A percentile compares a stretch with the other conserved stretches of the same genome.
phyloP scores from a whole-genome alignment of 345 rosid species.

The Hibiscus tridactylites region DNA sequence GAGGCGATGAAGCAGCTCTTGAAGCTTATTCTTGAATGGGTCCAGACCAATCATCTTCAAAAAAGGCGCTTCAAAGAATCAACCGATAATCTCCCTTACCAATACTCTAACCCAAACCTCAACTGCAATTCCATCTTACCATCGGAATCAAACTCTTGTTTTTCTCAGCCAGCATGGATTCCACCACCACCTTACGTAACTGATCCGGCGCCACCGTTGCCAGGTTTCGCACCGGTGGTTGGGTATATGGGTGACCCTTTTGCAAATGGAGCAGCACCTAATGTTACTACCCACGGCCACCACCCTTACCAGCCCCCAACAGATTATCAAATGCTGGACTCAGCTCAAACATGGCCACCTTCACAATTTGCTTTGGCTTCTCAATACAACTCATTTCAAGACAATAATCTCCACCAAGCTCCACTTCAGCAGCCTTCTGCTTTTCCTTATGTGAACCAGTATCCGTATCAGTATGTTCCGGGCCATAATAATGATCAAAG shows the following conservation, averaged over 20 bases:
- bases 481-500: conserved; percentile 42
- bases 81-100: conserved; percentile 14
- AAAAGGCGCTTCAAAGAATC: conserved; percentile 37
- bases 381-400: conserved; percentile 23
- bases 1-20: conserved; percentile 88
- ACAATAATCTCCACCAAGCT: conserved; percentile 21
- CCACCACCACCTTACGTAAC: conserved; percentile 27
- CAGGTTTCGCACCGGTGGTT: conserved; percentile 26
- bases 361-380: conserved; percentile 36
- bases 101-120: conserved; percentile 40
- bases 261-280: conserved; percentile 27
- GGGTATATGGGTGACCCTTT: conserved; percentile 37
- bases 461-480: conserved; percentile 37
- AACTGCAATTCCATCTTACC: conserved; percentile 18
- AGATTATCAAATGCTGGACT: conserved; percentile 36
- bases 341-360: conserved; percentile 38
- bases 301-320: conserved; percentile 21
- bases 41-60: conserved; percentile 76
- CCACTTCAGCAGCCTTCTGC: conserved; percentile 19
- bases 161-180: conserved; percentile 40
- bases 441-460: conserved; percentile 46
- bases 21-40: conserved; percentile 97
- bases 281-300: conserved; percentile 11
- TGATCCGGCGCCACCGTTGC: conserved; percentile 22
- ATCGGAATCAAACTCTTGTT: conserved; percentile 36